These are phyloP conservation scores for Aureobasidium sp. DNA, from an alignment of 2,329 filamentous ascomycete species.

Conservation along the genomic window DNA sequence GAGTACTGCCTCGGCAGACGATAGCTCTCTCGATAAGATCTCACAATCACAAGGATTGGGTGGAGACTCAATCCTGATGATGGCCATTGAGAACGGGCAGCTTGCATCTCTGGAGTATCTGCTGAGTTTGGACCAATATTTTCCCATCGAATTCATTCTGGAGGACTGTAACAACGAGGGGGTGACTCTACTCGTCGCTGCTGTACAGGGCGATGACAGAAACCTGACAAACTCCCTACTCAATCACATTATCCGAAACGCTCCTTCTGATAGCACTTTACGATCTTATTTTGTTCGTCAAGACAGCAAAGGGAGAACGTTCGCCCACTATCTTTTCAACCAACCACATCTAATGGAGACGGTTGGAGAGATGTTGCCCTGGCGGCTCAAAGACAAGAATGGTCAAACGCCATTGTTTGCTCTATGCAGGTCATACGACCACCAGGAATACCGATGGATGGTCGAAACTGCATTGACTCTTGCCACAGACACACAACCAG, in stretches of 20 bases:
- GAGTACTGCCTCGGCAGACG: constrained; percentile 44
- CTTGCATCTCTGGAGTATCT: constrained; percentile 69
- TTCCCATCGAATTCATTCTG: constrained; percentile 59
- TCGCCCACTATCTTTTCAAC: constrained; percentile 94
- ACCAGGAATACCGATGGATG: constrained; percentile 79
- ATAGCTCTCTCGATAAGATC: constrained; percentile 72
- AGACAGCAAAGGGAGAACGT: constrained; percentile 77
- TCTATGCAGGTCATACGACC: constrained; percentile 89
- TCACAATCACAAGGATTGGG: constrained; percentile 58
- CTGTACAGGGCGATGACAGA: constrained; percentile 72
- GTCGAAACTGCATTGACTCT: constrained; percentile 70
- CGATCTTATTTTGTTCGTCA: constrained; percentile 62
- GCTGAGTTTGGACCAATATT: constrained; percentile 67
- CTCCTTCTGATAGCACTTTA: constrained; percentile 48
- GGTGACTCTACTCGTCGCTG: constrained; percentile 80
- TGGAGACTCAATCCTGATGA: constrained; percentile 70
- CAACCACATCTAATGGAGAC: constrained; percentile 68
- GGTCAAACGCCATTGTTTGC: constrained; percentile 97
- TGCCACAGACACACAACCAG: constrained; percentile 64
- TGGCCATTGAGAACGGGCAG: constrained; percentile 51
- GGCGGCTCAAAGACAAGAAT: constrained; percentile 88
- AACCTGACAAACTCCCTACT: constrained; percentile 69
- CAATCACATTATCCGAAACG: constrained; percentile 53
- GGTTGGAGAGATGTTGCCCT: constrained; percentile 72
- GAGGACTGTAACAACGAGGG: constrained; percentile 84